phyloP scores from a whole-genome alignment of 768 basidiomycete genomes.

The Amanita phalloides region DNA sequence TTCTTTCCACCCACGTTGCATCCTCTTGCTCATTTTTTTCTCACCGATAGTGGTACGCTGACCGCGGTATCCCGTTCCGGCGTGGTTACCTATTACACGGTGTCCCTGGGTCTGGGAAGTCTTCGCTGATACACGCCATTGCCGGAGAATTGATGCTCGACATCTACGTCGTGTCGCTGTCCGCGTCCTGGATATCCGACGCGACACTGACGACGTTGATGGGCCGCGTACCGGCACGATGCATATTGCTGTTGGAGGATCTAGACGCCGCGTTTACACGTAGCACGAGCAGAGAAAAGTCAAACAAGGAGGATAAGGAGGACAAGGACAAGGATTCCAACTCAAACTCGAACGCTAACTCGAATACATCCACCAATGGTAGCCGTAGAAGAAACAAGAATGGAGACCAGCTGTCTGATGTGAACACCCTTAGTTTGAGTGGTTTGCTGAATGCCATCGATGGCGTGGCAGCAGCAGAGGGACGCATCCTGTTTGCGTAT shows the following conservation, averaged over 20 bases:
- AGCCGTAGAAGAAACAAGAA: constrained; percentile 33
- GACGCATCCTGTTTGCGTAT: constrained; percentile 81
- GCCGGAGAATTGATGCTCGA: constrained; percentile 86
- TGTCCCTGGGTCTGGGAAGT: constrained; percentile 81
- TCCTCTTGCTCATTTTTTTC: constrained; percentile 2
- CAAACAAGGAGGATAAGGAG: constrained; percentile 23
- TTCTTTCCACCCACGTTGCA: not conserved
- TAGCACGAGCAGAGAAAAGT: constrained; percentile 56
- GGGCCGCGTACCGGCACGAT: constrained; percentile 77
- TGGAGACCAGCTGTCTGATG: constrained; percentile 54
- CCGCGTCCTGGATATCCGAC: constrained; percentile 82
- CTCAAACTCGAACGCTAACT: not conserved
- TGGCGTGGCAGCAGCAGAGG: constrained; percentile 81
- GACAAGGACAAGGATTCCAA: constrained; percentile 17
- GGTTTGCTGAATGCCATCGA: constrained; percentile 80
- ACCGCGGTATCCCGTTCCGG: constrained; percentile 86
- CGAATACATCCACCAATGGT: constrained; percentile 3
- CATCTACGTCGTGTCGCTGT: constrained; percentile 85
- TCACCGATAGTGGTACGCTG: constrained; percentile 72
- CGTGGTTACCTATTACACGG: constrained; percentile 80
- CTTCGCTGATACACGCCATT: constrained; percentile 76
- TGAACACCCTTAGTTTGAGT: constrained; percentile 73
- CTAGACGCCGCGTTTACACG: constrained; percentile 84
- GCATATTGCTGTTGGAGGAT: constrained; percentile 84
- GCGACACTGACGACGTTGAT: constrained; percentile 78